Evolutionary conservation across 208 protist genomes (phyloP), one percentile per base, ranked within the genome.

Genomic region (Wallacemonas sp.): DNA sequence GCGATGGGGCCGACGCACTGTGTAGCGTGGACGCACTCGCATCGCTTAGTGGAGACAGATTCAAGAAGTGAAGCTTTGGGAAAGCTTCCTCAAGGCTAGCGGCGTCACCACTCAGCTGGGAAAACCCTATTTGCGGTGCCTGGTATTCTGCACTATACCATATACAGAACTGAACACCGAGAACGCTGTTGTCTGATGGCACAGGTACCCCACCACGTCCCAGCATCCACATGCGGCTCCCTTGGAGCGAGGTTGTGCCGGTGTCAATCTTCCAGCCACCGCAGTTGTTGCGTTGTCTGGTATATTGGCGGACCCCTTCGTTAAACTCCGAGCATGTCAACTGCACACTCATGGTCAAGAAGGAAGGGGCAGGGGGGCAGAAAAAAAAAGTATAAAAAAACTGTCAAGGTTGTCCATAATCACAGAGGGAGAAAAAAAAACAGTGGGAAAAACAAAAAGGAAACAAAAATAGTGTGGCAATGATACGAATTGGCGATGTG

Each of bases 391-490:
- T 22, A 8, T 0, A 51, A 51, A 51, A 51, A n/a, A n/a, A n/a
- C n/a, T n/a, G n/a, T n/a, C n/a, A n/a, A n/a, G n/a, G n/a, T n/a
- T n/a, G n/a, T n/a, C n/a, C n/a, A n/a, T n/a, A n/a, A n/a, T n/a
- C n/a, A n/a, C n/a, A n/a, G n/a, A n/a, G n/a, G n/a, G n/a, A n/a
- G n/a, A n/a, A n/a, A n/a, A n/a, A n/a, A n/a, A n/a, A n/a, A n/a
- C n/a, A n/a, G n/a, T n/a, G n/a, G n/a, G n/a, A n/a, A n/a, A 51
- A 51, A 51, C 14, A 42, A 51, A 51, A 51, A 51, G 45, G 0
- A 51, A 51, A 22, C 9, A 51, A 51, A 22, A 11, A 22, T 11
- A 51, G 11, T 22, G 19, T 11, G 0, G 22, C 45, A 22, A 12
- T 26, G 22, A 42, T 42, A 42, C 11, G 17, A 42, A 42, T n/a